Percentiles rank a stretch among this genome's conserved stretches.
phyloP scores from a whole-genome alignment of 768 basidiomycete species.

The Russula virescens region DNA sequence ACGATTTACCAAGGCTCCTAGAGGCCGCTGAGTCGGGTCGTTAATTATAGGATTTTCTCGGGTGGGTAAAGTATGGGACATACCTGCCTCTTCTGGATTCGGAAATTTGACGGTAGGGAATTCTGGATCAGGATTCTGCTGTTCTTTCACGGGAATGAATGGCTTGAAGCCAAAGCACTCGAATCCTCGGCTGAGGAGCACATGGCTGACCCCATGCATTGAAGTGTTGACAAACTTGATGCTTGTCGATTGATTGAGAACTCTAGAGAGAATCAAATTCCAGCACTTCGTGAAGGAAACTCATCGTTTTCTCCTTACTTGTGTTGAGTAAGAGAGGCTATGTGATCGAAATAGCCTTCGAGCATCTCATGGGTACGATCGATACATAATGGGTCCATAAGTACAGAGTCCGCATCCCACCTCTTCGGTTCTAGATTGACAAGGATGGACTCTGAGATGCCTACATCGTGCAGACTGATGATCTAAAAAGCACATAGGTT shows the following conservation, averaged over 20 bases:
- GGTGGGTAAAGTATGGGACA: slow-evolving; percentile 2
- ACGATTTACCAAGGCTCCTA: slow-evolving; percentile 29
- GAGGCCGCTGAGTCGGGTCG: background rate
- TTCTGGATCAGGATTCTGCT: slow-evolving; percentile 72
- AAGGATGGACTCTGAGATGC: slow-evolving; percentile 63
- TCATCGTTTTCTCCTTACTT: slow-evolving; percentile 5
- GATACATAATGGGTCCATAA: slow-evolving; percentile 41
- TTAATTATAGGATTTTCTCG: background rate
- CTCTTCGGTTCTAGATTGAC: slow-evolving; percentile 51
- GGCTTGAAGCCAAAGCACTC: slow-evolving; percentile 51
- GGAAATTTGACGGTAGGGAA: slow-evolving; percentile 84
- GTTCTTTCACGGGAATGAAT: slow-evolving; percentile 57
- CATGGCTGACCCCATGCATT: slow-evolving; percentile 84
- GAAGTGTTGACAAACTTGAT: slow-evolving; percentile 79
- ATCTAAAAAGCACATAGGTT: slow-evolving; percentile 46
- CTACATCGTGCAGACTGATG: slow-evolving; percentile 75
- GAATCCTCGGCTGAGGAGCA: slow-evolving; percentile 55
- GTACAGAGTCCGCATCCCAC: slow-evolving; percentile 37
- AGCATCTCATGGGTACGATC: slow-evolving; percentile 57
- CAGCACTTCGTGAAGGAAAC: background rate
- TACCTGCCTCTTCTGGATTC: slow-evolving; percentile 88
- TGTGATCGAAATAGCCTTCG: slow-evolving; percentile 49
- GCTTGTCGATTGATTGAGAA: slow-evolving; percentile 34
- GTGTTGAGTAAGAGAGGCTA: slow-evolving; percentile 28
- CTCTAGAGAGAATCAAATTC: slow-evolving; percentile 24